Percentiles rank a stretch among this genome's conserved stretches.
phyloP scores from a whole-genome alignment of 73 alveolate genomes.

The Symbiodinium natans region DNA sequence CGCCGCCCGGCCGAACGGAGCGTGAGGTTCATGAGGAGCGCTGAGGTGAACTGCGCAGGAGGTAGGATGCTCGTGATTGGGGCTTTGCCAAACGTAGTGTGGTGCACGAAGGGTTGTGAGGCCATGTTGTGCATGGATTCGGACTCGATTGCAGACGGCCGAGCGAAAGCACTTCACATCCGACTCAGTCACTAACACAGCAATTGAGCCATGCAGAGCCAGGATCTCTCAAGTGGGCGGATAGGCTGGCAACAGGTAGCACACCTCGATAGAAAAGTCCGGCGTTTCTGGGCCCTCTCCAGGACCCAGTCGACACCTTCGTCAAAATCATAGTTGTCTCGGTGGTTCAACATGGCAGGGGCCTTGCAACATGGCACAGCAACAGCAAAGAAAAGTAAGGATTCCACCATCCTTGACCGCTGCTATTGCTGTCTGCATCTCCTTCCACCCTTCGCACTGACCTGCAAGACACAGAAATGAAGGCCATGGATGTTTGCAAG shows the following conservation, averaged over 20 bases:
- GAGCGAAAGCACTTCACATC: no score
- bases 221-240: no score
- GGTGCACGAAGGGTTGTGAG: no score
- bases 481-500: no score
- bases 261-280: constrained; percentile 92
- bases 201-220: no score
- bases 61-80: no score
- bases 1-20: constrained; percentile 84
- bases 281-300: constrained; percentile 89
- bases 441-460: not conserved
- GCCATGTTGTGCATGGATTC: no score
- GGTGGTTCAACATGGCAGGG: not conserved
- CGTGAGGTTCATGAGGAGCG: constrained; percentile 82
- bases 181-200: no score
- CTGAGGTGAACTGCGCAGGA: constrained; percentile 59
- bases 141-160: no score
- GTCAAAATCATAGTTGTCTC: not conserved
- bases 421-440: not conserved
- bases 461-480: not conserved
- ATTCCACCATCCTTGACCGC: not conserved
- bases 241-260: no score
- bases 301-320: constrained; percentile 83
- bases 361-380: not conserved
- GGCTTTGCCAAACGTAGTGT: no score
- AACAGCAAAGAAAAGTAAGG: not conserved